Conservation (phyloP, 2,329 filamentous ascomycete genomes). For the Botrytis squamosa region DNA sequence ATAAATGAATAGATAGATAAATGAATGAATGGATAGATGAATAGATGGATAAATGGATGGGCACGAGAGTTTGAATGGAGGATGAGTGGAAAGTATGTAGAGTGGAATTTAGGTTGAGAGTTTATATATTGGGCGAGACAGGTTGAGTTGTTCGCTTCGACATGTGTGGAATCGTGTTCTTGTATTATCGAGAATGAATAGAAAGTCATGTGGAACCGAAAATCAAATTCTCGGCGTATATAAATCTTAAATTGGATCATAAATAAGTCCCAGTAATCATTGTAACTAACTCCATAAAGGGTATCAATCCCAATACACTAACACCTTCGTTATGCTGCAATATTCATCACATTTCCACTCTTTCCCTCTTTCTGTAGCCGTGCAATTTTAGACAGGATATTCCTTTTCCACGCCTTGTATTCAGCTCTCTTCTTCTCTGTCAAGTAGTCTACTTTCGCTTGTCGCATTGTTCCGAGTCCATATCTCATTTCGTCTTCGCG, state of each 20-base stretch:
- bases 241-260: neutral
- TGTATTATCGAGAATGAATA: neutral
- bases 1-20: too few relatives aligned
- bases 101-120: neutral
- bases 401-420: constrained; percentile 63
- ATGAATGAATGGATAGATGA: too few relatives aligned
- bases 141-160: neutral
- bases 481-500: constrained; percentile 27
- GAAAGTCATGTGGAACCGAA: neutral
- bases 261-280: too few relatives aligned
- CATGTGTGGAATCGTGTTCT: neutral
- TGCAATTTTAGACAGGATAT: constrained; percentile 56
- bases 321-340: neutral
- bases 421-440: constrained; percentile 60
- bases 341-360: constrained; percentile 17
- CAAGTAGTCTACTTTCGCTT: constrained; percentile 70
- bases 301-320: neutral
- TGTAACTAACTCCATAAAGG: neutral
- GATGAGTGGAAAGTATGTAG: neutral
- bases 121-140: neutral
- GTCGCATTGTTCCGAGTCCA: constrained; percentile 62
- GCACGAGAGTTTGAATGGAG: neutral
- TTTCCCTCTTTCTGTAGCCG: constrained; percentile 37
- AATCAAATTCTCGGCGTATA: neutral
- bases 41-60: too few relatives aligned